These are phyloP conservation scores for Novymonas esmeraldas DNA, from an alignment of 208 protist genomes.

Conservation along the genomic window DNA sequence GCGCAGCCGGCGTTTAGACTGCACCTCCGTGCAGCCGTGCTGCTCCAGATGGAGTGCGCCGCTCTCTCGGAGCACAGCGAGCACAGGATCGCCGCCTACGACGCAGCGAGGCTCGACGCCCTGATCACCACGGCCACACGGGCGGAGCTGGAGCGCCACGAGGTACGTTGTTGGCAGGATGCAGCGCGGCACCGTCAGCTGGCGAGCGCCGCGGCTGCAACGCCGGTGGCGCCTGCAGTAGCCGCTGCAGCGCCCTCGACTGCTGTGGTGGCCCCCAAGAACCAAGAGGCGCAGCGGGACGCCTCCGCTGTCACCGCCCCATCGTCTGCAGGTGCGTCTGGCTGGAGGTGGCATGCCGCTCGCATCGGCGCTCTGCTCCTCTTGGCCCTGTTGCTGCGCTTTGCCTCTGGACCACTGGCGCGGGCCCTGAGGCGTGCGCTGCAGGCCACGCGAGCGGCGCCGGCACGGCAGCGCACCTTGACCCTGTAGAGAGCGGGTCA, in stretches of 20 bases:
- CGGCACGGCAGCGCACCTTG: conserved; percentile 31
- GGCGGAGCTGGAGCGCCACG: conserved; percentile 1
- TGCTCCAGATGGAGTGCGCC: conserved; percentile 27
- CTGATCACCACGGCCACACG: neutral
- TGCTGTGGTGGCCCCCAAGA: neutral
- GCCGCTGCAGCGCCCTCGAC: neutral
- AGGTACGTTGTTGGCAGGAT: conserved; percentile 8
- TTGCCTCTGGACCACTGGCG: conserved; percentile 24
- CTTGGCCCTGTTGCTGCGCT: conserved; percentile 32
- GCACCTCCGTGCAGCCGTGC: conserved; percentile 16
- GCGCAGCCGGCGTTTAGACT: neutral
- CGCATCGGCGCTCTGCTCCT: conserved; percentile 21
- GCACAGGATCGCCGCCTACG: conserved; percentile 9
- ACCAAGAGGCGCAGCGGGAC: conserved; percentile 3
- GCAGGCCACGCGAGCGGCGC: conserved; percentile 20
- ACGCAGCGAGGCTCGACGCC: neutral
- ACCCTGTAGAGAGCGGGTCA: conserved; percentile 22
- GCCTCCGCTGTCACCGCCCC: neutral
- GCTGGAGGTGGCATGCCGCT: conserved; percentile 29
- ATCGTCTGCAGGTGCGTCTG: conserved; percentile 1
- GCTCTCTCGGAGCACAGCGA: conserved; percentile 4
- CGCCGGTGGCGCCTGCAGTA: neutral
- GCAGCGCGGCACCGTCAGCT: conserved; percentile 4
- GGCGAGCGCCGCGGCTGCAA: neutral
- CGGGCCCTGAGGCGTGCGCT: conserved; percentile 19